A percentile compares a stretch with the other conserved stretches of the same genome.
Conservation (phyloP, 768 basidiomycete species). For the Auricularia sp. region DNA sequence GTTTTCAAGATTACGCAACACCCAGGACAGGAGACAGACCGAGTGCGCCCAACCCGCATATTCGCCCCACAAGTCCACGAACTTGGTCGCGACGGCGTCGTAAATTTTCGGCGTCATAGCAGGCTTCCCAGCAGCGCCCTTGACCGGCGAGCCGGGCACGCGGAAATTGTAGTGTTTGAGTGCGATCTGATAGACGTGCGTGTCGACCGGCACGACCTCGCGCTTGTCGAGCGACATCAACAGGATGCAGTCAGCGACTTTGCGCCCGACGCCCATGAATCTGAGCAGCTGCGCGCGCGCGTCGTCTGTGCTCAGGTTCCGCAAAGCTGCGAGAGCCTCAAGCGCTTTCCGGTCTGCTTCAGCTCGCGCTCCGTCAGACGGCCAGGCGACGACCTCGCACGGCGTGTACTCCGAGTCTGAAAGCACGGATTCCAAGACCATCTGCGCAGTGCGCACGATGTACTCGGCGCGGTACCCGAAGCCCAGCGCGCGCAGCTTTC, state of each 20-base stretch:
- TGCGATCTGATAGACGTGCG: slow-evolving; percentile 88
- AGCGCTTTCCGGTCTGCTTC: slow-evolving; percentile 41
- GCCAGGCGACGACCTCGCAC: neutral
- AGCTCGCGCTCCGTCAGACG: neutral
- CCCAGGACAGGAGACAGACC: slow-evolving; percentile 28
- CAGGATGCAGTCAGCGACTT: slow-evolving; percentile 92
- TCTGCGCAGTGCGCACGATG: slow-evolving; percentile 73
- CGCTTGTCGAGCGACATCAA: slow-evolving; percentile 90
- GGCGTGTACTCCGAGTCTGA: slow-evolving; percentile 27
- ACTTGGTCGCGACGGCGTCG: slow-evolving; percentile 52
- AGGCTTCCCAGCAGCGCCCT: slow-evolving; percentile 21
- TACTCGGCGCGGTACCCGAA: slow-evolving; percentile 95
- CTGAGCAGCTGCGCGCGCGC: slow-evolving; percentile 70
- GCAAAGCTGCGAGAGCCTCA: slow-evolving; percentile 47
- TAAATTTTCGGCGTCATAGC: slow-evolving; percentile 70
- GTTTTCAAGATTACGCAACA: neutral
- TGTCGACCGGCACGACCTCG: slow-evolving; percentile 90
- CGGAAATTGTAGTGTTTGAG: slow-evolving; percentile 65
- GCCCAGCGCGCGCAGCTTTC: slow-evolving; percentile 66
- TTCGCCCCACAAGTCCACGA: slow-evolving; percentile 64
- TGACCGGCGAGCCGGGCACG: slow-evolving; percentile 31
- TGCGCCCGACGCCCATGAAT: slow-evolving; percentile 87
- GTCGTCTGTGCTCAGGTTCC: slow-evolving; percentile 38
- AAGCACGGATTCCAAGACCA: slow-evolving; percentile 40
- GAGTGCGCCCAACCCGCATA: slow-evolving; percentile 90